Evolutionary conservation across 2,329 filamentous ascomycete genomes (phyloP).

Genomic region (Trichophyton benhamiae): DNA sequence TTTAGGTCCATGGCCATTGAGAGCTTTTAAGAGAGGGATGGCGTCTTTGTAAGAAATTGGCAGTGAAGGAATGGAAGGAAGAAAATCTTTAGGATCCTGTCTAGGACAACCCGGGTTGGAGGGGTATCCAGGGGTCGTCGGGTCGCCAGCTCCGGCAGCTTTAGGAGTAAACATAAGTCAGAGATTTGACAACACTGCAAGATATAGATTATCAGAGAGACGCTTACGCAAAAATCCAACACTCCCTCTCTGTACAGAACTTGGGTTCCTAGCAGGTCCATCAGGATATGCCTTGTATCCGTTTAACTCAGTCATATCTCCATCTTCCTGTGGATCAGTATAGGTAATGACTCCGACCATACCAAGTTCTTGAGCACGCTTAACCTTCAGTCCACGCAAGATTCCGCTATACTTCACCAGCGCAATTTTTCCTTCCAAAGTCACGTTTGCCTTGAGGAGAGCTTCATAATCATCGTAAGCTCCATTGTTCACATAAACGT

Average conservation of each 20-base stretch:
- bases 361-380: conserved; percentile 79
- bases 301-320: conserved; percentile 65
- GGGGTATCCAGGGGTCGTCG: conserved; percentile 86
- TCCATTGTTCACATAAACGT: conserved; percentile 85
- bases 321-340: conserved; percentile 81
- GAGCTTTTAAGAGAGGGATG: conserved; percentile 70
- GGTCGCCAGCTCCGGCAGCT: conserved; percentile 55
- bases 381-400: conserved; percentile 85
- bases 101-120: conserved; percentile 81
- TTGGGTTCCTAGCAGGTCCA: conserved; percentile 76
- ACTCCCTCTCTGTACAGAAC: conserved; percentile 80
- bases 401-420: conserved; percentile 73
- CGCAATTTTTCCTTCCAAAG: conserved; percentile 72
- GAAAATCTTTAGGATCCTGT: conserved; percentile 54
- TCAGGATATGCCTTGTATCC: conserved; percentile 69
- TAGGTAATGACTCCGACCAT: conserved; percentile 80
- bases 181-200: conserved; percentile 10
- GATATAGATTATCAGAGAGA: neutral
- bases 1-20: conserved; percentile 78
- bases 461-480: conserved; percentile 79
- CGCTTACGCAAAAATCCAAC: conserved; percentile 65
- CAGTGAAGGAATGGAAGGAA: conserved; percentile 76
- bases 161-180: conserved; percentile 6
- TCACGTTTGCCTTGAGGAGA: conserved; percentile 60
- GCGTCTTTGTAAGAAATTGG: conserved; percentile 84